Evolutionary conservation across 169 alveolate species (phyloP).

Genomic region (Eimeria sp.): DNA sequence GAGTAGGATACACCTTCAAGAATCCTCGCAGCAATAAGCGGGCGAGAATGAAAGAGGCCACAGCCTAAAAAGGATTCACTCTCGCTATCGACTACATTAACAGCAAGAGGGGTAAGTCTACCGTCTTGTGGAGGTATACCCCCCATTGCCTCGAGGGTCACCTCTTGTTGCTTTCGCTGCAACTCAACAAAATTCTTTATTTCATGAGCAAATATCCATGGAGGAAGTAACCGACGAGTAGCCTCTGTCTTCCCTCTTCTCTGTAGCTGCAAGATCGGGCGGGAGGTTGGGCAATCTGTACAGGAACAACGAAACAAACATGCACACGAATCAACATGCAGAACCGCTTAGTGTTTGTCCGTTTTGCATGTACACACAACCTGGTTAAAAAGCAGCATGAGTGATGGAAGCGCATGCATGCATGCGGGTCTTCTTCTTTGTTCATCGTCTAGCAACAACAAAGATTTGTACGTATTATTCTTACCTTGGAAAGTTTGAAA

Average conservation of each 20-base stretch:
- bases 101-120: conserved; percentile 18
- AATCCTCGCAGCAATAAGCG: conserved; percentile 45
- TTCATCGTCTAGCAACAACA: background rate
- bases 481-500: conserved; percentile 16
- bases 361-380: background rate
- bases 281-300: conserved; percentile 40
- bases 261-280: conserved; percentile 35
- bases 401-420: background rate
- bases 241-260: conserved; percentile 3
- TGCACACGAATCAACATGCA: background rate
- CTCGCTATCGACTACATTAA: conserved; percentile 38
- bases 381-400: background rate
- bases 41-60: conserved; percentile 44
- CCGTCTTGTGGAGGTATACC: background rate
- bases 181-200: conserved; percentile 31
- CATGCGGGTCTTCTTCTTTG: background rate
- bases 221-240: background rate
- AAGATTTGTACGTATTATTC: background rate
- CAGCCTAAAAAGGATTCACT: background rate
- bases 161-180: conserved; percentile 38
- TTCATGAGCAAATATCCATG: conserved; percentile 49
- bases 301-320: background rate
- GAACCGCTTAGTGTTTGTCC: background rate
- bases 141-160: background rate
- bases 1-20: conserved; percentile 13